Conservation (phyloP, 2,329 filamentous ascomycete species). For the Neonectria ditissima region DNA sequence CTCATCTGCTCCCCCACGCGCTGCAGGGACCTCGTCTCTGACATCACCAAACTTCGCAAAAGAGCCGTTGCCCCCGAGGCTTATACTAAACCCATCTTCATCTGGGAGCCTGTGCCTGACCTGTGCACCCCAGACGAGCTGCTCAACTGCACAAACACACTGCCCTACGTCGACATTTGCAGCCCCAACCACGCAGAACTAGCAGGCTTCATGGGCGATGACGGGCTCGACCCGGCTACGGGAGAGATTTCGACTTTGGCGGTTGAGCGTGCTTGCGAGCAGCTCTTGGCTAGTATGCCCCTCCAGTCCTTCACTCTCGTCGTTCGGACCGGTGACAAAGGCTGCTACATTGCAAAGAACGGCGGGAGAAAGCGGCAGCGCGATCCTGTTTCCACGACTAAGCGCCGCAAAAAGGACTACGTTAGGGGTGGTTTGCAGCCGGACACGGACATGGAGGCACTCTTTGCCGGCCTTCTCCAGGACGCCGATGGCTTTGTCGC, state of each 20-base stretch:
- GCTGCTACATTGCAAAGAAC: conserved; percentile 74
- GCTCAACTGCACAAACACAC: conserved; percentile 72
- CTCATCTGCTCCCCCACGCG: conserved; percentile 85
- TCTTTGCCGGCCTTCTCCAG: conserved; percentile 70
- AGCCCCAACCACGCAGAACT: conserved; percentile 91
- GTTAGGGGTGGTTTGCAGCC: conserved; percentile 65
- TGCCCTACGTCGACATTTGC: conserved; percentile 72
- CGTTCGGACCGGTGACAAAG: conserved; percentile 77
- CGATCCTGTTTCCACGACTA: conserved; percentile 42
- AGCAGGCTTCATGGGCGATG: conserved; percentile 82
- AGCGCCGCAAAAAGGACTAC: conserved; percentile 58
- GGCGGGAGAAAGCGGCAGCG: conserved; percentile 62
- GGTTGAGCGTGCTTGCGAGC: conserved; percentile 71
- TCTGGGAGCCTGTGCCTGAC: conserved; percentile 97
- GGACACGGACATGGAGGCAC: conserved; percentile 72
- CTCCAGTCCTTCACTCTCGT: conserved; percentile 74
- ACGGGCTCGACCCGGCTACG: conserved; percentile 64
- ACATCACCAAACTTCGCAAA: conserved; percentile 72
- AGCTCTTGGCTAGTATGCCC: conserved; percentile 73
- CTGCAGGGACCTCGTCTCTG: conserved; percentile 79
- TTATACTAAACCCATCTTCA: conserved; percentile 75
- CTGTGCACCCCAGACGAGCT: conserved; percentile 79
- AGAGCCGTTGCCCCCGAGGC: conserved; percentile 48
- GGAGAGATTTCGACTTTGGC: conserved; percentile 64
- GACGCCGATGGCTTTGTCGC: conserved; percentile 65